Conservation (phyloP, 352 stramenopile species). For the Nothophytophthora sp. region DNA sequence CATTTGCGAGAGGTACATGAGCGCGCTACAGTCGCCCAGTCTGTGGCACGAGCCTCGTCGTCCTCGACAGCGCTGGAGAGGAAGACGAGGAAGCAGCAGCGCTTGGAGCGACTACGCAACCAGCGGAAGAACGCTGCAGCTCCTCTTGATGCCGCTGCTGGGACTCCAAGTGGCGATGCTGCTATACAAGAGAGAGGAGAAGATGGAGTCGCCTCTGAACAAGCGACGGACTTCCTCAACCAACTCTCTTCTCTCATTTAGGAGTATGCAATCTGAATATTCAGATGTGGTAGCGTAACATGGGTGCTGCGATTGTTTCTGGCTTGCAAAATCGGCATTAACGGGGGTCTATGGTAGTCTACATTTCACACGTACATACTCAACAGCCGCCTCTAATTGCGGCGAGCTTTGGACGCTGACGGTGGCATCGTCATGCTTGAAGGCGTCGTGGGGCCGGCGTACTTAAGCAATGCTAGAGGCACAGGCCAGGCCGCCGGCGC, state of each 20-base stretch:
- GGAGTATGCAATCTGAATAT: conserved; percentile 2
- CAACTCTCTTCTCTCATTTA: conserved; percentile 51
- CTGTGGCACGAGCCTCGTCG: conserved; percentile 8
- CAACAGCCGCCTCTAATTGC: conserved; percentile 6
- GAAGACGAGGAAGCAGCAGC: conserved; percentile 63
- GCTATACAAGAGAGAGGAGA: too few relatives aligned
- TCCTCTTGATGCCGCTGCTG: background rate
- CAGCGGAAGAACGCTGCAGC: conserved; percentile 22
- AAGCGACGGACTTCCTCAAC: conserved; percentile 66
- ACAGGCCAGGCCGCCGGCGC: background rate
- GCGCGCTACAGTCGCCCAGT: conserved; percentile 46
- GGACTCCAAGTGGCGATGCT: conserved; percentile 17
- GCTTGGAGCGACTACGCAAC: conserved; percentile 58
- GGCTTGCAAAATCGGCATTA: background rate
- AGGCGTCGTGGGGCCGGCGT: background rate
- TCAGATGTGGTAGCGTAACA: background rate
- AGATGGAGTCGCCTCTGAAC: conserved; percentile 41
- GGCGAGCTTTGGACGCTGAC: background rate
- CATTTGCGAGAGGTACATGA: conserved; percentile 73
- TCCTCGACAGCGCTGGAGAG: conserved; percentile 24
- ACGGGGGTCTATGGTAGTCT: conserved; percentile 8
- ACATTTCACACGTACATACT: conserved; percentile 1
- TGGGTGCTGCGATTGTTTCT: background rate
- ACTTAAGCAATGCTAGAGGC: background rate
- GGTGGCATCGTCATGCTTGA: background rate